A percentile compares a stretch with the other conserved stretches of the same genome.
phyloP scores from a whole-genome alignment of 768 basidiomycete genomes.

The Amanita fuliginea region DNA sequence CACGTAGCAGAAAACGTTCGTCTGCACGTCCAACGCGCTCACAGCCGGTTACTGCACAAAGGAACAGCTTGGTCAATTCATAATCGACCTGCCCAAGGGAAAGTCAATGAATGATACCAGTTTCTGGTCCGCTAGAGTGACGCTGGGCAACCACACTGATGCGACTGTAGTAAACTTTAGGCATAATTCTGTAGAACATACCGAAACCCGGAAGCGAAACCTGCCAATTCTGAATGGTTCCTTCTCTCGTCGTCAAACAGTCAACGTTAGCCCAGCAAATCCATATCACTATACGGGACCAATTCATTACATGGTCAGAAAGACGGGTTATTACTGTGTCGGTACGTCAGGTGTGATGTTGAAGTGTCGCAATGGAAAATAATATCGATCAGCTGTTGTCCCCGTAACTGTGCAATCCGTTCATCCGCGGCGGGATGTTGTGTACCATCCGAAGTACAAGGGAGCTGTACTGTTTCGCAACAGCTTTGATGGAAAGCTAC shows the following conservation, averaged over 20 bases:
- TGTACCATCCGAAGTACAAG: slow-evolving; percentile 65
- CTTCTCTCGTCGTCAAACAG: slow-evolving; percentile 15
- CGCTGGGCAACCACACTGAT: slow-evolving; percentile 30
- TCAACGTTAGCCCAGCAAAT: slow-evolving; percentile 35
- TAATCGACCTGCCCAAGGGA: slow-evolving; percentile 60
- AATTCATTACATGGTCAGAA: slow-evolving; percentile 72
- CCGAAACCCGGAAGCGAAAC: slow-evolving; percentile 36
- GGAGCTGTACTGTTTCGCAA: slow-evolving; percentile 83
- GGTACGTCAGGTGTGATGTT: slow-evolving; percentile 37
- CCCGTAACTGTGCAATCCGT: slow-evolving; percentile 71
- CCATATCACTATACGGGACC: slow-evolving; percentile 52
- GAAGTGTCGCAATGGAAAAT: not conserved
- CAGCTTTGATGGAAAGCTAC: slow-evolving; percentile 76
- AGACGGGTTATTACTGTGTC: slow-evolving; percentile 94
- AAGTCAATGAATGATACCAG: slow-evolving; percentile 59
- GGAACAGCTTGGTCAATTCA: slow-evolving; percentile 80
- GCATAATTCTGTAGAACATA: slow-evolving; percentile 51
- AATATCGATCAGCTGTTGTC: slow-evolving; percentile 51
- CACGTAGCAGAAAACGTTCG: slow-evolving; percentile 73
- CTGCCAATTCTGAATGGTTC: not conserved
- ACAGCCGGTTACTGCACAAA: slow-evolving; percentile 56
- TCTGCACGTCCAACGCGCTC: slow-evolving; percentile 82
- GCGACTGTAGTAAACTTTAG: slow-evolving; percentile 28
- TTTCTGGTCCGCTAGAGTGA: slow-evolving; percentile 81
- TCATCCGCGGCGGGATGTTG: slow-evolving; percentile 30